Evolutionary conservation across 2,329 filamentous ascomycete species (phyloP), one percentile per base, ranked within the genome.

Genomic region (Fulvia fulva): DNA sequence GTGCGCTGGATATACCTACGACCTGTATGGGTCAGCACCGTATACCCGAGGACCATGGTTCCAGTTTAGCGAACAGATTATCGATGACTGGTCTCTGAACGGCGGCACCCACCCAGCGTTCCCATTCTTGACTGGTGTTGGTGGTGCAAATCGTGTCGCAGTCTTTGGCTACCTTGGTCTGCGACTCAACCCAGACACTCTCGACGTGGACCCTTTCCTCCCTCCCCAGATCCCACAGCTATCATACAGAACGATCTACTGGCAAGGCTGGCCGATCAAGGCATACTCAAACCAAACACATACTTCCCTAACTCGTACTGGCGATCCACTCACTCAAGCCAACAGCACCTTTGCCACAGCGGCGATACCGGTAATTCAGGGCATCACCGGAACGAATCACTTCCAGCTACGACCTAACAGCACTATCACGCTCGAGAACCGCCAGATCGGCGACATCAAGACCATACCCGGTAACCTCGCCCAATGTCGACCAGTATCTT

Each of bases 121-220:
- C 65, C 87, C 87, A 0, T 90, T 90, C 75, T 73, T 89, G 23
- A 90, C 87, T 0, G 87, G 87, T 3, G 83, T 87, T 67, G 87
- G 87, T 21, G 87, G 87, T 54, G 83, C 85, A 14, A 83, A 88
- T 63, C 86, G 88, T 69, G 82, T 89, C 23, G 82, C 81, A 0
- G 78, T 87, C 1, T 88, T 86, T 64, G 87, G 87, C 0, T 89
- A 86, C 68, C 78, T 89, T 0, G 87, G 87, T 1, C 76, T 88
- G 3, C 80, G 85, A 12, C 75, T 87, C 1, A 78, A 83, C 49
- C 78, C 85, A 1, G 82, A 85, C 59, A 77, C 78, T 16, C 73
- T 85, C n/a, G 81, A 86, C 61, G 74, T 90, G 53, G 80, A 88
- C 56, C 87, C 87, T 0, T 82, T 82, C 11, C 74, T 89, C 0